These are phyloP conservation scores for Apiospora koreana DNA, from an alignment of 2,329 filamentous ascomycete genomes.

Conservation along the genomic window DNA sequence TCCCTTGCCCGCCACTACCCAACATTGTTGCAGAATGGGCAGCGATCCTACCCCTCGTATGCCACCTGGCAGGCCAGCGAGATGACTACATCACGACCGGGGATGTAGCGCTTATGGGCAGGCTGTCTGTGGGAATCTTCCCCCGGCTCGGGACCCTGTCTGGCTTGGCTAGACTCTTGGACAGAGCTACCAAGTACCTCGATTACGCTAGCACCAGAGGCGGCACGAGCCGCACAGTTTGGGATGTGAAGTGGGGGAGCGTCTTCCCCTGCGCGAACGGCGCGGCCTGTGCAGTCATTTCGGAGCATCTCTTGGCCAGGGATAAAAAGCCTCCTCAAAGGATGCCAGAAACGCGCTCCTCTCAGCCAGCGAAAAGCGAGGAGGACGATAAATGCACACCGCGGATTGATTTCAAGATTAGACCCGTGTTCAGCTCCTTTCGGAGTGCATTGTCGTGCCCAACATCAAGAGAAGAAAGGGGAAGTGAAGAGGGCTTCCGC, in stretches of 20 bases:
- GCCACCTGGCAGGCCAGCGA: conserved; percentile 3
- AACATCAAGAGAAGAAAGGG: not conserved
- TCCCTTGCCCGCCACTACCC: not conserved
- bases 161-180: conserved; percentile 13
- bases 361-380: not conserved
- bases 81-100: conserved; percentile 1
- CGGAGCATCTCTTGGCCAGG: not conserved
- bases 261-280: conserved; percentile 3
- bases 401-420: not conserved
- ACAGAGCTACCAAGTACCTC: not conserved
- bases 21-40: conserved; percentile 8
- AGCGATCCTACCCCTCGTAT: conserved; percentile 6
- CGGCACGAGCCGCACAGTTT: not conserved
- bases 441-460: not conserved
- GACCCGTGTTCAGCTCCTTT: not conserved
- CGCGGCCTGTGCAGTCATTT: conserved; percentile 1
- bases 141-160: conserved; percentile 15
- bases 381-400: not conserved
- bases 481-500: not conserved
- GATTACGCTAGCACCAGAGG: conserved; percentile 6
- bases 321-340: not conserved
- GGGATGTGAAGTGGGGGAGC: not conserved
- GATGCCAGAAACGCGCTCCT: not conserved
- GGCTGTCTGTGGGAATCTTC: conserved; percentile 5
- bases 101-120: conserved; percentile 1